phyloP scores from a whole-genome alignment of 768 basidiomycete species.

The Chalciporus sphaerocephalus region DNA sequence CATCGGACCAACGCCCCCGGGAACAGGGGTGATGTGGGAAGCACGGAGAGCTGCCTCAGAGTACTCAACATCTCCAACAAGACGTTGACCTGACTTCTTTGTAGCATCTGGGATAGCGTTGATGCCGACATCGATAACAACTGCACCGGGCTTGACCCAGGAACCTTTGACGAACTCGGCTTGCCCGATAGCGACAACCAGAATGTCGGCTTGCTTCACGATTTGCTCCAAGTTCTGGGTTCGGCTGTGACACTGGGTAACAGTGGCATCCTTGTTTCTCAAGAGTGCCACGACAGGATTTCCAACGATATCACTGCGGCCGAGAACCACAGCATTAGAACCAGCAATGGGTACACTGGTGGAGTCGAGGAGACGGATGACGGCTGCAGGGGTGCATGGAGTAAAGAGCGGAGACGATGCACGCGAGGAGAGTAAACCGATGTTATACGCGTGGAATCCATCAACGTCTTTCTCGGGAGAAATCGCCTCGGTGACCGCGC shows the following conservation, averaged over 20 bases:
- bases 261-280: constrained; percentile 86
- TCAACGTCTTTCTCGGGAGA: constrained; percentile 95
- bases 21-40: constrained; percentile 93
- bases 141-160: constrained; percentile 93
- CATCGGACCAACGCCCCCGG: constrained; percentile 99
- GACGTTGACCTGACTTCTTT: constrained; percentile 92
- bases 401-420: constrained; percentile 85
- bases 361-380: constrained; percentile 84
- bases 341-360: constrained; percentile 78
- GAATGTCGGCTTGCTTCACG: constrained; percentile 80
- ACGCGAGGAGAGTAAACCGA: constrained; percentile 89
- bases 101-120: constrained; percentile 92
- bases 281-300: constrained; percentile 92
- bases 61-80: constrained; percentile 95
- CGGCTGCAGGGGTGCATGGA: constrained; percentile 94
- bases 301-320: constrained; percentile 96
- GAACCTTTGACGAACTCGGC: constrained; percentile 85
- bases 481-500: constrained; percentile 90
- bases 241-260: constrained; percentile 94
- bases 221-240: constrained; percentile 78
- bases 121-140: constrained; percentile 97
- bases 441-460: constrained; percentile 98
- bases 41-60: constrained; percentile 71
- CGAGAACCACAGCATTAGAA: constrained; percentile 84
- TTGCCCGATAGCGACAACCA: constrained; percentile 96